phyloP scores from a whole-genome alignment of 192 early-diverging fungal genomes.

The Glomus cerebriforme region DNA sequence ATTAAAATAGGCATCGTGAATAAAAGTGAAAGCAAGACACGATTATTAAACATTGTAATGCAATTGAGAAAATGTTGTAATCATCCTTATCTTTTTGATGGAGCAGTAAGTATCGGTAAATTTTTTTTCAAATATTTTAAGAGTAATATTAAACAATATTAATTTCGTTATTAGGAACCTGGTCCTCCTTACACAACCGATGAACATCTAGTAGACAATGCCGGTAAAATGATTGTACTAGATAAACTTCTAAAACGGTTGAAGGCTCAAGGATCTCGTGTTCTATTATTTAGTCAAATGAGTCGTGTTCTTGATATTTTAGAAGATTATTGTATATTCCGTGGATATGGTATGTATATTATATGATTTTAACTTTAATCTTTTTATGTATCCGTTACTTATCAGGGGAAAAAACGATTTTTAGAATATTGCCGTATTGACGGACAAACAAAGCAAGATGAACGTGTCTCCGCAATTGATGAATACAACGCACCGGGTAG shows the following conservation, averaged over 20 bases:
- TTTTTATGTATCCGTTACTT: background rate
- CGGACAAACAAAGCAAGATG: conserved; percentile 93
- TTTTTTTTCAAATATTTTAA: conserved; percentile 61
- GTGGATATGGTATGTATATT: conserved; percentile 62
- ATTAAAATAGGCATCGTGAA: conserved; percentile 50
- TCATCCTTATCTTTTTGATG: conserved; percentile 93
- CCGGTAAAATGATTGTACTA: conserved; percentile 89
- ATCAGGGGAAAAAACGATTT: background rate
- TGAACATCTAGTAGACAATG: conserved; percentile 91
- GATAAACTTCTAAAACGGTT: conserved; percentile 84
- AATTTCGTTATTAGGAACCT: conserved; percentile 67
- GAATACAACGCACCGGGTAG: conserved; percentile 90
- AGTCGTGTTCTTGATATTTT: conserved; percentile 96
- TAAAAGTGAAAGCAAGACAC: conserved; percentile 85
- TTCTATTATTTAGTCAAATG: conserved; percentile 98
- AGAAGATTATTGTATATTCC: conserved; percentile 95
- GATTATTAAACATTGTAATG: conserved; percentile 93
- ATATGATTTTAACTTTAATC: background rate
- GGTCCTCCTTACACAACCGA: conserved; percentile 97
- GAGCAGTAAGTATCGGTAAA: conserved; percentile 46
- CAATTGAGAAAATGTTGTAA: conserved; percentile 96
- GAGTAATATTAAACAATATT: conserved; percentile 31
- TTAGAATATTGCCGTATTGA: conserved; percentile 93
- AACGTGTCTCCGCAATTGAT: conserved; percentile 89
- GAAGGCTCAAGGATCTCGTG: conserved; percentile 89